Conservation (phyloP, 441 rosid species). For the Pelargonium exstipulatum region DNA sequence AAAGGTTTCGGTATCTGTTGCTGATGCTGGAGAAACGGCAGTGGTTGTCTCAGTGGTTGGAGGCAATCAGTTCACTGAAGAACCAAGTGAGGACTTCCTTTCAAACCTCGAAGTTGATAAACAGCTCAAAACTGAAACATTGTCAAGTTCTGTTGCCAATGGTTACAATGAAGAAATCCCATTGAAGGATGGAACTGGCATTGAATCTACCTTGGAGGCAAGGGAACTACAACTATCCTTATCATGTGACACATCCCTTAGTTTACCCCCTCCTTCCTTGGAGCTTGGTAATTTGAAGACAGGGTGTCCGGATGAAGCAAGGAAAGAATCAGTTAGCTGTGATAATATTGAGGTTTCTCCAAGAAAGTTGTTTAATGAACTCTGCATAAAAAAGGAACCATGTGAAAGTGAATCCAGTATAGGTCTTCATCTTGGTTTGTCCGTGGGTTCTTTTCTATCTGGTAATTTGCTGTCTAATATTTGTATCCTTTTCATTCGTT, state of each 20-base stretch:
- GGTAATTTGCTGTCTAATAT: conserved; percentile 27
- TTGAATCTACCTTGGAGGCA: conserved; percentile 28
- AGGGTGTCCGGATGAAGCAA: conserved; percentile 28
- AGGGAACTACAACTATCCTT: conserved; percentile 43
- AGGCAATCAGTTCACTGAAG: conserved; percentile 38
- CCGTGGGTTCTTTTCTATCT: conserved; percentile 32
- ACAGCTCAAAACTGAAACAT: conserved; percentile 26
- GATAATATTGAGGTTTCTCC: conserved; percentile 28
- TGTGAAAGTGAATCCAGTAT: conserved; percentile 34
- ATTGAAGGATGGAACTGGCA: conserved; percentile 29
- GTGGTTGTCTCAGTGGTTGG: conserved; percentile 78
- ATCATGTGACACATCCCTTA: conserved; percentile 39
- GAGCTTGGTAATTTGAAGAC: conserved; percentile 34
- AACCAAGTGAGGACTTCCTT: conserved; percentile 37
- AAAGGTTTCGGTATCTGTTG: conserved; percentile 72
- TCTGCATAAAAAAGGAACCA: conserved; percentile 15
- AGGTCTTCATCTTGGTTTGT: conserved; percentile 47
- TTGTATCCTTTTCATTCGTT: neutral
- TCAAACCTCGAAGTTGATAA: conserved; percentile 35
- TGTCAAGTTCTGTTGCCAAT: conserved; percentile 29
- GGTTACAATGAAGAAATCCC: conserved; percentile 25
- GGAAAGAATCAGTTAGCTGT: conserved; percentile 25
- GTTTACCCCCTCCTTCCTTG: conserved; percentile 30
- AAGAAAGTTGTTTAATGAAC: conserved; percentile 28
- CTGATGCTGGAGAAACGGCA: conserved; percentile 95